These are phyloP conservation scores for Bolboschoenus planiculmis DNA, from an alignment of 176 grass and related monocot species.

Conservation along the genomic window DNA sequence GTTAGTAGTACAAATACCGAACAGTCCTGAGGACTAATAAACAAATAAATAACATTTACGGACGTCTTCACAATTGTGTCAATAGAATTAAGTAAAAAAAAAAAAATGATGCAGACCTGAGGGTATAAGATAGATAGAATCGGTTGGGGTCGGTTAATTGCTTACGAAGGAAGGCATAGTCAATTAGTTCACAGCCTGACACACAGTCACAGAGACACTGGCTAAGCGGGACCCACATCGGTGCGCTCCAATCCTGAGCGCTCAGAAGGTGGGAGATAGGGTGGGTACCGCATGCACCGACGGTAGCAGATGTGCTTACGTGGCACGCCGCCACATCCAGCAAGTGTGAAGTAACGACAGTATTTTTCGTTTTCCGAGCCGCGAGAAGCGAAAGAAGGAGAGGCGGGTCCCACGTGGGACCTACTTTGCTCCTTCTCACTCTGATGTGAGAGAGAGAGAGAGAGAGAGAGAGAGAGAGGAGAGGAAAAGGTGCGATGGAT, in stretches of 20 bases:
- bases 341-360: not conserved
- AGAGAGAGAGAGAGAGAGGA: not conserved
- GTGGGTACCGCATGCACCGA: not conserved
- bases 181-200: too few species aligned
- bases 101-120: not conserved
- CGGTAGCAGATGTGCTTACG: not conserved
- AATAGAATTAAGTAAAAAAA: too few species aligned
- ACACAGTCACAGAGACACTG: not conserved
- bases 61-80: too few species aligned
- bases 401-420: not conserved
- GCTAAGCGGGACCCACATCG: not conserved
- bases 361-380: constrained; percentile 1
- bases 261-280: not conserved
- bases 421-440: too few species aligned
- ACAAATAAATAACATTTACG: not conserved
- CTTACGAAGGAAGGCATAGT: not conserved
- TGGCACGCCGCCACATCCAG: not conserved
- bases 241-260: not conserved
- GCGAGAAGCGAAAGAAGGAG: not conserved
- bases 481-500: not conserved
- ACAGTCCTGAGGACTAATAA: not conserved
- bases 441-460: not conserved
- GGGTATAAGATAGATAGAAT: not conserved
- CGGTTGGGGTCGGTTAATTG: constrained; percentile 4
- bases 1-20: not conserved